Evolutionary conservation across 176 grass and related monocot genomes (phyloP), one percentile per base, ranked within the genome.

Genomic region (Oryza punctata): DNA sequence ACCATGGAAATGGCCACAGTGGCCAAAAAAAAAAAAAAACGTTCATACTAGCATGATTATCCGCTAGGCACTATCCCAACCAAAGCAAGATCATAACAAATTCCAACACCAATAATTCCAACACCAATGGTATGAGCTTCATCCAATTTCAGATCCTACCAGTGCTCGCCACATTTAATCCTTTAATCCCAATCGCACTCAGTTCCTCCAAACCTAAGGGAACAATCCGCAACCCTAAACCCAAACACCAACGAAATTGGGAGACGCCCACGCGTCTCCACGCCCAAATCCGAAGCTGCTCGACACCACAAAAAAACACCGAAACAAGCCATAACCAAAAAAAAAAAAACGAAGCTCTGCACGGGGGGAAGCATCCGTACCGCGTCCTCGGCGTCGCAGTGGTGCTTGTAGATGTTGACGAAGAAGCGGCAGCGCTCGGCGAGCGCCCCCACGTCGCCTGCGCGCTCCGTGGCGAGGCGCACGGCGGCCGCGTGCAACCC

Each of bases 381-480:
- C 85, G 91, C 89, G 77, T 99, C 96, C 85, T 99, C 96, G 57
- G 96, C 97, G 74, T 99, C 85, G 88, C 93, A 99, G 83, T 99
- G 97, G 85, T 96, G 91, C 71, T 96, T 94, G 79, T 99, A 99
- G 76, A 99, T 94, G 86, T 77, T 89, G 82, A 96, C 88, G 80
- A 99, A 85, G 82, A 94, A 99, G 70, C 87, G 87, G 89, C 91
- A 99, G 63, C 89, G 91, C 60, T 75, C 81, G 41, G 93, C 87
- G 8, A 99, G 47, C 29, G 73, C 82, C 10, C 6, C 72, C 57
- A 99, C 87, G 61, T 96, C 93, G 69, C 91, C 93, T 7, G 80
- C 63, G 24, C 85, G 89, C 40, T 89, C 91, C 26, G 96, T 99
- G 59, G 91, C 89, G 29, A 99, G 88, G 83, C 87, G 81, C 69